Percentiles rank a stretch among this genome's conserved stretches.
Conservation (phyloP, 2,329 filamentous ascomycete species). For the Stagonosporopsis rhizophila region DNA sequence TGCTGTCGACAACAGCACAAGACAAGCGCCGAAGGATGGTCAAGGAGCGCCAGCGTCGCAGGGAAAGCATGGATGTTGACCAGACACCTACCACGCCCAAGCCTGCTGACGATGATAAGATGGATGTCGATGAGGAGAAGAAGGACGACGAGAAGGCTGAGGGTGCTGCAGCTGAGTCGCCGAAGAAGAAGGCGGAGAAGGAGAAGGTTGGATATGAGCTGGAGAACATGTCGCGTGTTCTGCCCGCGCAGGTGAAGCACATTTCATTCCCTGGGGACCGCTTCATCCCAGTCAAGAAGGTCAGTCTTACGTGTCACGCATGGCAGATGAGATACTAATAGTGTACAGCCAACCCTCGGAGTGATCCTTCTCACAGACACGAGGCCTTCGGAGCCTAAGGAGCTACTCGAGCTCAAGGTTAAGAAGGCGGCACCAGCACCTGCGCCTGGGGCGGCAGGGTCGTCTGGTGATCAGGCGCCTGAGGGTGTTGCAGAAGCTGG, state of each 20-base stretch:
- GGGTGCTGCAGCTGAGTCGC: slow-evolving; percentile 57
- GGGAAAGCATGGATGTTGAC: slow-evolving; percentile 96
- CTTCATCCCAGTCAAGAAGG: slow-evolving; percentile 93
- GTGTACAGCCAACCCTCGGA: slow-evolving; percentile 81
- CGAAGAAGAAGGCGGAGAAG: slow-evolving; percentile 91
- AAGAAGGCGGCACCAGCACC: slow-evolving; percentile 70
- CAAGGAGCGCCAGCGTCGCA: slow-evolving; percentile 87
- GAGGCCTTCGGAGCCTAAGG: slow-evolving; percentile 77
- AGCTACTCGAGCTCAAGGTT: slow-evolving; percentile 87
- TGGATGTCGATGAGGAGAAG: slow-evolving; percentile 71
- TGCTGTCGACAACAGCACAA: slow-evolving; percentile 94
- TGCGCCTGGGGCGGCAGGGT: slow-evolving; percentile 52
- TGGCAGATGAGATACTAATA: slow-evolving; percentile 25
- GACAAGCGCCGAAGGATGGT: slow-evolving; percentile 93
- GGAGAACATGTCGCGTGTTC: slow-evolving; percentile 94
- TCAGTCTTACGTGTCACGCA: slow-evolving; percentile 48
- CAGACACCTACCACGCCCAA: slow-evolving; percentile 77
- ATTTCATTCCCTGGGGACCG: slow-evolving; percentile 89
- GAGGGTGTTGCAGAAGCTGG: slow-evolving; percentile 54
- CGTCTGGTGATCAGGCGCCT: slow-evolving; percentile 42
- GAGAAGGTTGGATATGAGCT: slow-evolving; percentile 97
- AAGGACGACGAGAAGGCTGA: slow-evolving; percentile 60
- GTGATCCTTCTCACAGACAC: slow-evolving; percentile 91
- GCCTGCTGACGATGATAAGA: slow-evolving; percentile 75
- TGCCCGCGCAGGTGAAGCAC: slow-evolving; percentile 92